phyloP scores from a whole-genome alignment of 352 stramenopile species.

The Pythium vanterpoolii region DNA sequence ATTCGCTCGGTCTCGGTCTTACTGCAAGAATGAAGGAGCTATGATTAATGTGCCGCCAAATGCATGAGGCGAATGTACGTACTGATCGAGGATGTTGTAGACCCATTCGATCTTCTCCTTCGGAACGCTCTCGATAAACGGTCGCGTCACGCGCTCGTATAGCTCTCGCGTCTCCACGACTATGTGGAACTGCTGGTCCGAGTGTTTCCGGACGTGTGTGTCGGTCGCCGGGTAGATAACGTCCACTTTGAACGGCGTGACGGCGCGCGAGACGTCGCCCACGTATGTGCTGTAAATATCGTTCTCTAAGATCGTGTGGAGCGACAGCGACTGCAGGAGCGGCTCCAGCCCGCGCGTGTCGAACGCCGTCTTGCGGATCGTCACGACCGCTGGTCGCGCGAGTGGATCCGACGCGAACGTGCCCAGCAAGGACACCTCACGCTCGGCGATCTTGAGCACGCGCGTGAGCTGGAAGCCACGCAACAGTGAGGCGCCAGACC shows the following conservation, averaged over 20 bases:
- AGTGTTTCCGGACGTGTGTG: conserved; percentile 79
- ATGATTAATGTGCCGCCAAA: not conserved
- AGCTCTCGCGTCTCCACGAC: conserved; percentile 74
- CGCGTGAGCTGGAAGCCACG: conserved; percentile 56
- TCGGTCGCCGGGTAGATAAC: conserved; percentile 82
- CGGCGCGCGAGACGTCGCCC: conserved; percentile 55
- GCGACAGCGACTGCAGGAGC: conserved; percentile 51
- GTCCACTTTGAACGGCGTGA: conserved; percentile 83
- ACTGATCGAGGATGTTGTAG: conserved; percentile 88
- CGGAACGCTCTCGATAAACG: conserved; percentile 76
- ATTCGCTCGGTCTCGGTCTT: conserved; percentile 82
- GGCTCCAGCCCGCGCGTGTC: conserved; percentile 36
- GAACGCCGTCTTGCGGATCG: conserved; percentile 64
- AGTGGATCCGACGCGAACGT: conserved; percentile 62
- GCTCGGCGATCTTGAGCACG: conserved; percentile 64
- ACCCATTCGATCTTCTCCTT: conserved; percentile 82
- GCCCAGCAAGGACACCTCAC: conserved; percentile 62
- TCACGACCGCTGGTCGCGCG: conserved; percentile 61
- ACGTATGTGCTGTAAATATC: conserved; percentile 83
- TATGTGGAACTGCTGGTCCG: conserved; percentile 80
- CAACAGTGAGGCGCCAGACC: conserved; percentile 38
- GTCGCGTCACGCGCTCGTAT: conserved; percentile 71
- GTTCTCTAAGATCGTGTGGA: conserved; percentile 71
- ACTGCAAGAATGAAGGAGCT: conserved; percentile 23
- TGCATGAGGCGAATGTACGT: conserved; percentile 21